Base-by-base conservation (phyloP, 129 eudicot genomes). In the Flaveria brownii region DNA sequence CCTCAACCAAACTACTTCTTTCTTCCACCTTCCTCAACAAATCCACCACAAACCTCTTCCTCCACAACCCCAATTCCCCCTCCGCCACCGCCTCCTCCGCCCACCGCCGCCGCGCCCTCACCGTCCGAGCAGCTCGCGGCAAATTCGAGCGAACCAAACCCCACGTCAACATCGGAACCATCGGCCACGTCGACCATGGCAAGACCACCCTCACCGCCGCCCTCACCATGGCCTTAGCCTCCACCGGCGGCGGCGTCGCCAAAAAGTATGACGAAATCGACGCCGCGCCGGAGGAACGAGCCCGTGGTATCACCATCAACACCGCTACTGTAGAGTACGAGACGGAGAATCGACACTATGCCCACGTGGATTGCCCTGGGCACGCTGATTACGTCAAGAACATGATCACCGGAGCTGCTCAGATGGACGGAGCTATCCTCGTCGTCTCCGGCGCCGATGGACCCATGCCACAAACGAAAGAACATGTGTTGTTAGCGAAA, bases 131-230 rank as follows among this genome's bases (percentile, higher is more conserved):
- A 3, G 97, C 97, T 2, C 85, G 97, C 2, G 96, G 96, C 1
- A 91, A 91, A 52, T 91, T 85, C 88, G 97, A 91, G 81, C 78
- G 97, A 0, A 91, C 81, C 55, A 92, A 92, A 62, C 96, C 97
- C 75, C 97, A 92, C 13, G 88, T 92, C 82, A 92, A 92, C 76
- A 89, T 91, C 30, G 97, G 97, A 30, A 91, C 97, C 16, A 91
- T 91, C 77, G 97, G 97, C 77, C 97, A 92, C 71, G 97, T 89
- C 55, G 97, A 92, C 91, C 97, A 92, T 41, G 97, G 97, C 0
- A 92, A 92, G 2, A 92, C 97, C 68, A 92, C 97, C 6, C 91
- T 92, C 57, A 92, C 97, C 14, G 97, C 97, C 16, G 96, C 96
- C 7, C 85, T 92, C 22, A 91, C 97, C 69, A 91, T 91, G 97